Conservation (phyloP, 805 yeast species). For the Myxozyma geophila region DNA sequence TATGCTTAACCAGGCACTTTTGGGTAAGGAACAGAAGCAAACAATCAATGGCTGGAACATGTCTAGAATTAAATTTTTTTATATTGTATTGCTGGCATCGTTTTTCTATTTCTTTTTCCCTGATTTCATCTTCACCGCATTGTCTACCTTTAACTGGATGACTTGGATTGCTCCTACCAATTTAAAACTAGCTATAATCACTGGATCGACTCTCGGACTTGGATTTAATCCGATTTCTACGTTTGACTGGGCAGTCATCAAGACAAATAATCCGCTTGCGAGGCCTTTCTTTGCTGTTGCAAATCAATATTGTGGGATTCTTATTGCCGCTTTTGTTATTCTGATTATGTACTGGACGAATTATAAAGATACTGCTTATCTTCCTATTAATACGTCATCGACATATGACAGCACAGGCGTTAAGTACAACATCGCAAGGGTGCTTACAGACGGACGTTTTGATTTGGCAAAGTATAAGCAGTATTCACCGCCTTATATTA, state of each 20-base stretch:
- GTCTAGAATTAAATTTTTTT: constrained; percentile 55
- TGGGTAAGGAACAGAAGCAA: constrained; percentile 29
- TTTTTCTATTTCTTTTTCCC: constrained; percentile 65
- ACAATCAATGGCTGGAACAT: constrained; percentile 64
- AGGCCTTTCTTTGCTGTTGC: constrained; percentile 53
- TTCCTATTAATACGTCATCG: constrained; percentile 54
- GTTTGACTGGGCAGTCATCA: constrained; percentile 65
- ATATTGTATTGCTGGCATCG: constrained; percentile 47
- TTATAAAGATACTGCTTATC: constrained; percentile 51
- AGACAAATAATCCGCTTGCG: constrained; percentile 46
- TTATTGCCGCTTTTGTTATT: constrained; percentile 58
- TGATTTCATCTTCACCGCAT: constrained; percentile 60
- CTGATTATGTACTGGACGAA: constrained; percentile 57
- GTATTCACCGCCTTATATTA: constrained; percentile 64
- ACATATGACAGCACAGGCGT: constrained; percentile 42
- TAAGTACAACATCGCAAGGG: constrained; percentile 54
- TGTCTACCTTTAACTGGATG: constrained; percentile 62
- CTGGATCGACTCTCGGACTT: constrained; percentile 66
- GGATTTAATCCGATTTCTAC: constrained; percentile 65
- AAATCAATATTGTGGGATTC: constrained; percentile 44
- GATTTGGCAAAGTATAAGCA: constrained; percentile 53
- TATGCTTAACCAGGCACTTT: constrained; percentile 41
- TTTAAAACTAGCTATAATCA: constrained; percentile 62
- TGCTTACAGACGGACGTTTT: constrained; percentile 54
- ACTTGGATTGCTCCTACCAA: constrained; percentile 66